A percentile compares a stretch with the other conserved stretches of the same genome.
phyloP scores from a whole-genome alignment of 805 yeast species.

The Candida michaelii region DNA sequence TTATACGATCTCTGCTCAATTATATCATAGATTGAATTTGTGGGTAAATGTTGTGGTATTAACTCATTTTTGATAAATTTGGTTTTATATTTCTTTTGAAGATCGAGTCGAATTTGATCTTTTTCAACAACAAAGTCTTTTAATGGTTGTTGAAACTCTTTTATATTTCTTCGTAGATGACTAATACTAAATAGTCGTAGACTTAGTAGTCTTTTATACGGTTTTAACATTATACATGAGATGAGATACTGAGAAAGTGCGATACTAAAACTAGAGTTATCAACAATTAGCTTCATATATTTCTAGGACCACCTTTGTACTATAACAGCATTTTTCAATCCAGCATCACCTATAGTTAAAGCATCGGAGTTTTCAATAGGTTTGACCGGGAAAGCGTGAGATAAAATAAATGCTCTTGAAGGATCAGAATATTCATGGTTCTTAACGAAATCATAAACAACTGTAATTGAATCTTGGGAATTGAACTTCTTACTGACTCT shows the following conservation, averaged over 20 bases:
- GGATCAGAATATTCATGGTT: conserved; percentile 43
- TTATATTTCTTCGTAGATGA: background rate
- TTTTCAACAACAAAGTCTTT: background rate
- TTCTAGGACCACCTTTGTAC: conserved; percentile 75
- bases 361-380: conserved; percentile 56
- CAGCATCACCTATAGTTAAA: conserved; percentile 68
- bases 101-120: background rate
- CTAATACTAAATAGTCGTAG: conserved; percentile 1
- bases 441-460: conserved; percentile 66
- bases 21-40: conserved; percentile 2
- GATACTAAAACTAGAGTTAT: background rate
- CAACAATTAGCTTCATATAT: background rate
- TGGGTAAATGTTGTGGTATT: background rate
- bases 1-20: conserved; percentile 12
- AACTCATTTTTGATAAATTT: conserved; percentile 1
- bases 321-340: conserved; percentile 78
- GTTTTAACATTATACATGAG: background rate
- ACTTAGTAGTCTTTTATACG: background rate
- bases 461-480: conserved; percentile 62
- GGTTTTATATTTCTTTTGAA: background rate
- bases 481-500: conserved; percentile 64
- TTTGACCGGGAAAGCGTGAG: conserved; percentile 80
- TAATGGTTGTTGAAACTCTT: background rate
- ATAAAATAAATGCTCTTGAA: conserved; percentile 60
- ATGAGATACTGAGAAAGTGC: conserved; percentile 1